A percentile compares a stretch with the other conserved stretches of the same genome.
Evolutionary conservation across 1,139 yeast genomes (phyloP).

Genomic region (Hemisphaericaspora lyxosophila): DNA sequence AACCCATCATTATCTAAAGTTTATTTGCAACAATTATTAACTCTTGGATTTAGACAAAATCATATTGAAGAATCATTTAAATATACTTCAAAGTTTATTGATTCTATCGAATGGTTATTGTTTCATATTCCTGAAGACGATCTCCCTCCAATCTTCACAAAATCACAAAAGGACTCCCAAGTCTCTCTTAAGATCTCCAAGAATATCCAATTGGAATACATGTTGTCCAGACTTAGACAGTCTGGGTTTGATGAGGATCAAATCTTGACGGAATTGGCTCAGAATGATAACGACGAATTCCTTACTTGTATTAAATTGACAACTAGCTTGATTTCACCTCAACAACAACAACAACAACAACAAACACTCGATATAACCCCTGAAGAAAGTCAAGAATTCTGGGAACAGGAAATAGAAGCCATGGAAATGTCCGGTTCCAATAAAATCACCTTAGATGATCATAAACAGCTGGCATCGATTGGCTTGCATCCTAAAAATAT

Average conservation of each 20-base stretch:
- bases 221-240: conserved; percentile 54
- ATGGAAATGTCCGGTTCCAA: conserved; percentile 51
- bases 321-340: conserved; percentile 27
- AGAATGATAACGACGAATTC: conserved; percentile 45
- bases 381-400: conserved; percentile 38
- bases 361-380: not conserved
- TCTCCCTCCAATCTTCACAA: conserved; percentile 59
- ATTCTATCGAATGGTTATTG: conserved; percentile 76
- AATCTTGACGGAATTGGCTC: conserved; percentile 48
- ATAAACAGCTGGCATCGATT: conserved; percentile 29
- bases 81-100: conserved; percentile 54
- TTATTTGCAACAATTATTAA: conserved; percentile 24
- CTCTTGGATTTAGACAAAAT: conserved; percentile 64
- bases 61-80: conserved; percentile 74
- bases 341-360: not conserved
- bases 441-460: conserved; percentile 19
- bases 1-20: conserved; percentile 2
- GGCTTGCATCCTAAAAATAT: conserved; percentile 32
- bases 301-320: conserved; percentile 55
- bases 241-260: conserved; percentile 74
- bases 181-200: conserved; percentile 51
- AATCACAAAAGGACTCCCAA: conserved; percentile 45
- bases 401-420: conserved; percentile 81
- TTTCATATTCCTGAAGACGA: conserved; percentile 95
- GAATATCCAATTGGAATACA: conserved; percentile 36